A percentile compares a stretch with the other conserved stretches of the same genome.
phyloP scores from a whole-genome alignment of 129 eudicot genomes.

The Silybum marianum region DNA sequence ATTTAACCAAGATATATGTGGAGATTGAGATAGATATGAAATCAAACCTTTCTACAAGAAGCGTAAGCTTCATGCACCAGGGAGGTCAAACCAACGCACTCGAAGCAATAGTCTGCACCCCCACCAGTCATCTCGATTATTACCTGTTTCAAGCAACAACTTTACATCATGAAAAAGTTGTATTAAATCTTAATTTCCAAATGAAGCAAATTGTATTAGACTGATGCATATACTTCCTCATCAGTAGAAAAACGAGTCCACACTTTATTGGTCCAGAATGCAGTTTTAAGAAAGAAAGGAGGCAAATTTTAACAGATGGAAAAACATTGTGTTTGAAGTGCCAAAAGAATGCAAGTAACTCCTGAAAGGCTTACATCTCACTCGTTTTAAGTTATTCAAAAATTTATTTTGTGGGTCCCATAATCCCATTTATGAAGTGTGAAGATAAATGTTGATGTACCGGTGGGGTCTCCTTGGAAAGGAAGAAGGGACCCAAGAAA shows the following conservation, averaged over 20 bases:
- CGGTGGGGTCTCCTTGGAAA: not conserved
- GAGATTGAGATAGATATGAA: not conserved
- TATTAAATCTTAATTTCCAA: not conserved
- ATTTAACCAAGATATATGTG: not conserved
- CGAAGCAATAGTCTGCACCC: constrained; percentile 97
- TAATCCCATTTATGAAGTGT: not conserved
- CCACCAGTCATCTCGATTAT: constrained; percentile 78
- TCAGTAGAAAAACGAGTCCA: not conserved
- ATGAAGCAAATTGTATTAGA: not conserved
- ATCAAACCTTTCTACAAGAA: constrained; percentile 69
- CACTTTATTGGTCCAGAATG: not conserved
- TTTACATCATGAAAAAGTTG: not conserved
- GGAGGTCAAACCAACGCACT: constrained; percentile 75
- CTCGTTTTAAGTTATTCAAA: not conserved
- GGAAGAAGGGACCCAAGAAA: too few species aligned
- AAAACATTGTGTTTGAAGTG: not conserved
- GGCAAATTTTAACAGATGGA: not conserved
- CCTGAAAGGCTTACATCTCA: not conserved
- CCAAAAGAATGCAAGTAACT: not conserved
- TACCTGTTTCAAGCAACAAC: constrained; percentile 37
- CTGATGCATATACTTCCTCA: not conserved
- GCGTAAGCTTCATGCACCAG: constrained; percentile 82
- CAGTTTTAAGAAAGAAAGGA: not conserved
- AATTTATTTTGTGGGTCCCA: not conserved
- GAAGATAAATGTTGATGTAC: not conserved